Evolutionary conservation across 2,329 filamentous ascomycete species (phyloP), one percentile per base, ranked within the genome.

Genomic region (Zelopaecilomyces penicillatus): DNA sequence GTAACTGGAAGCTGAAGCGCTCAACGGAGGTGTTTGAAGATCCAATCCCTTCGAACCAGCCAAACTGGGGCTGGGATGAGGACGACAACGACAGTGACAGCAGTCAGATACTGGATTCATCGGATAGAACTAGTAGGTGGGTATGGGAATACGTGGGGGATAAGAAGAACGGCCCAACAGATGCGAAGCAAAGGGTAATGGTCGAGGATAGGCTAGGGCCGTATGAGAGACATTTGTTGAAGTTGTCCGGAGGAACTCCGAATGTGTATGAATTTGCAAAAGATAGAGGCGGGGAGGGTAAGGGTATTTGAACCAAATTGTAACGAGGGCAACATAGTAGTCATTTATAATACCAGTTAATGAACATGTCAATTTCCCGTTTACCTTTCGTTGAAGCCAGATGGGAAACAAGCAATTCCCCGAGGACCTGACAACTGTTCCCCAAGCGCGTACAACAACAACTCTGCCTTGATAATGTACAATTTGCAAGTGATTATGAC

Each of bases 171-270:
- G 70, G 69, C 6, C 70, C 71, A 3, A 53, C 53, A 7, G 54
- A 65, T 19, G 67, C 69, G 37, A 59, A 51, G 37, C 57, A 65
- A 49, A 60, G 61, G 27, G 60, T 67, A 29, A 62, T 80, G 65
- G 62, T 73, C 4, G 76, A 80, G 52, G 75, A 78, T 54, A 69
- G 64, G 4, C 52, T 79, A 4, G 75, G 75, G 0, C 73, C 71
- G 1, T 78, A 71, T 56, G 74, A 79, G 56, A 58, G 67, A 39
- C 68, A 71, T 47, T 48, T 78, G 11, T 54, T 78, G 10, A 57
- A 65, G 36, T 45, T 76, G 51, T 63, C 69, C 12, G 65, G 64
- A 0, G 71, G 72, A 1, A 57, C 53, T 10, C 65, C 70, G 4
- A 69, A 70, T 37, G 65, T 74, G 4, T 67, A 60, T 46, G 58